These are phyloP conservation scores for Leccinum pellstonianum DNA, from an alignment of 768 basidiomycete species.

Conservation along the genomic window DNA sequence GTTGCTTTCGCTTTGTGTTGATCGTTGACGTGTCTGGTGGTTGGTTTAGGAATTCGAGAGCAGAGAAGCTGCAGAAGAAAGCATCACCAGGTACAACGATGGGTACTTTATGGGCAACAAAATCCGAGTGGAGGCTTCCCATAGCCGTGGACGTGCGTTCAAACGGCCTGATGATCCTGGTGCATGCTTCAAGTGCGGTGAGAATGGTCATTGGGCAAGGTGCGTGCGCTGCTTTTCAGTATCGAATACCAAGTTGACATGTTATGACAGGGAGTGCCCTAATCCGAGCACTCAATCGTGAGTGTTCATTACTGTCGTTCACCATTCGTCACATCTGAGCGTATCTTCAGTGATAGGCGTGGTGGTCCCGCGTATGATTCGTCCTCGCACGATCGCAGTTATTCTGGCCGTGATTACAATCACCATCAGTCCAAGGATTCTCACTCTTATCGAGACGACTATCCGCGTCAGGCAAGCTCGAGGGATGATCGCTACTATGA, in stretches of 20 bases:
- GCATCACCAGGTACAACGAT: slow-evolving; percentile 84
- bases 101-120: slow-evolving; percentile 81
- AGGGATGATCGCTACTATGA: slow-evolving; percentile 62
- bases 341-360: slow-evolving; percentile 28
- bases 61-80: slow-evolving; percentile 79
- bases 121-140: slow-evolving; percentile 84
- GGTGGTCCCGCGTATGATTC: slow-evolving; percentile 47
- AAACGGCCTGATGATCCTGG: slow-evolving; percentile 85
- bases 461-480: slow-evolving; percentile 41
- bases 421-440: slow-evolving; percentile 39
- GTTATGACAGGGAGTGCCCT: slow-evolving; percentile 65
- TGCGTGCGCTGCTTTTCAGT: slow-evolving; percentile 32
- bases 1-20: not conserved
- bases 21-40: not conserved
- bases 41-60: slow-evolving; percentile 73
- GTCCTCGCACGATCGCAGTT: slow-evolving; percentile 57
- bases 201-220: slow-evolving; percentile 90
- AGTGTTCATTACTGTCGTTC: slow-evolving; percentile 28
- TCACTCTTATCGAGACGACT: slow-evolving; percentile 54
- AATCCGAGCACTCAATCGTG: slow-evolving; percentile 50
- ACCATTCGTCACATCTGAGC: slow-evolving; percentile 1
- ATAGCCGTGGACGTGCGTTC: slow-evolving; percentile 77
- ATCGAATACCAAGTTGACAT: slow-evolving; percentile 3
- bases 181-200: slow-evolving; percentile 85
- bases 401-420: slow-evolving; percentile 51